Conservation (phyloP, 257 asterid species). For the Gentiana straminea region DNA sequence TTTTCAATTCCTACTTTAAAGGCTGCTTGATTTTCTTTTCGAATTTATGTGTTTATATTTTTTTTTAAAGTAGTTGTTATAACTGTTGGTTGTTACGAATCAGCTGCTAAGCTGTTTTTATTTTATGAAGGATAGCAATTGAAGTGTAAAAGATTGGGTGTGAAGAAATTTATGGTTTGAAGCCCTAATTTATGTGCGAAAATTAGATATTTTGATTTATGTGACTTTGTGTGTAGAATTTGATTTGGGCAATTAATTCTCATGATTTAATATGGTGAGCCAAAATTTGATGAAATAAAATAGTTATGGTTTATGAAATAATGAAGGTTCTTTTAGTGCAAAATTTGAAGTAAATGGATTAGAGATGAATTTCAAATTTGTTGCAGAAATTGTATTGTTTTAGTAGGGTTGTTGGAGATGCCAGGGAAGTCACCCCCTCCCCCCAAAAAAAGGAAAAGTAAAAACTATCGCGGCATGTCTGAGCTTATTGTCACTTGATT, state of each 20-base stretch:
- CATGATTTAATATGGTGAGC: too few species aligned
- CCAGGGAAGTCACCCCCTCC: neutral
- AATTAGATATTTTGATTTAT: neutral
- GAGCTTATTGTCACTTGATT: neutral
- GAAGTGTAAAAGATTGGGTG: neutral
- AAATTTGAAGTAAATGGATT: neutral
- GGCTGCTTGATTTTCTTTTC: neutral
- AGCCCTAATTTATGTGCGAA: neutral
- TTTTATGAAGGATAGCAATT: neutral
- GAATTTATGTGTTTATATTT: neutral
- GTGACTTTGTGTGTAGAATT: neutral
- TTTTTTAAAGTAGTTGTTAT: neutral
- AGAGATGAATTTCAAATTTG: neutral
- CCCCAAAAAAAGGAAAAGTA: too few species aligned
- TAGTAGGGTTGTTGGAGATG: neutral
- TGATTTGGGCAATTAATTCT: neutral
- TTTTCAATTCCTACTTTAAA: neutral
- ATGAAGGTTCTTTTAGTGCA: neutral
- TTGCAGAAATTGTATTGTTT: neutral
- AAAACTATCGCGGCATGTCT: too few species aligned
- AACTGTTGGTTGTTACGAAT: neutral
- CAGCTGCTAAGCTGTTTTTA: constrained; percentile 1
- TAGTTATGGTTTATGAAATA: neutral
- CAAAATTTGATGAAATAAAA: neutral
- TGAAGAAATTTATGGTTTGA: neutral